Percentiles rank a stretch among this genome's conserved stretches.
phyloP scores from a whole-genome alignment of 2,329 filamentous ascomycete species.

The Keithomyces neogunnii region DNA sequence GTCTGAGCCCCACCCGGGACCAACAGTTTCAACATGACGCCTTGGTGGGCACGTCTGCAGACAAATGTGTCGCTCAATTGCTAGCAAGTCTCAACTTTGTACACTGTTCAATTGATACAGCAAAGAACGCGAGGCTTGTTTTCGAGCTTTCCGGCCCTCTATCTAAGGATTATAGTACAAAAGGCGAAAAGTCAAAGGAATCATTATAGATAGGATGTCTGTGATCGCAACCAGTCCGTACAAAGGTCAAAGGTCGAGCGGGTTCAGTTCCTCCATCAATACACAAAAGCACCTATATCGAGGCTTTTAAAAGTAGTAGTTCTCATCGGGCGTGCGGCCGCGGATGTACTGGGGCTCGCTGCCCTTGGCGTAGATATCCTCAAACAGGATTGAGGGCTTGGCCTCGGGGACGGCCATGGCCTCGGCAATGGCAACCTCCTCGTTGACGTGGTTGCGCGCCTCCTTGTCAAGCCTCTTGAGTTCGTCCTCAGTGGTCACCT shows the following conservation, averaged over 20 bases:
- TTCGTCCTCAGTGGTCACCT: slow-evolving; percentile 83
- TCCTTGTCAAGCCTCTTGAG: slow-evolving; percentile 96
- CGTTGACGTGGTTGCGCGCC: slow-evolving; percentile 75
- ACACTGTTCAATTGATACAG: not conserved
- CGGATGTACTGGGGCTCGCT: slow-evolving; percentile 83
- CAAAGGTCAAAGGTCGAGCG: not conserved
- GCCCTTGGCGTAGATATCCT: slow-evolving; percentile 91
- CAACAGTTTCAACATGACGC: too few relatives aligned
- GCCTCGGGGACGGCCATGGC: slow-evolving; percentile 74
- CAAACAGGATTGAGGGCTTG: slow-evolving; percentile 76
- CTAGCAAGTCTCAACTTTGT: too few relatives aligned
- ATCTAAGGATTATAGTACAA: slow-evolving; percentile 16
- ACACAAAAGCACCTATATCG: not conserved
- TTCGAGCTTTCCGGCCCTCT: slow-evolving; percentile 13
- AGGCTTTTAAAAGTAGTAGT: slow-evolving; percentile 66
- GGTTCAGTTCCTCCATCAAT: not conserved
- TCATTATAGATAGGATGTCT: slow-evolving; percentile 21
- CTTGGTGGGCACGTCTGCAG: too few relatives aligned
- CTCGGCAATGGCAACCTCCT: slow-evolving; percentile 86
- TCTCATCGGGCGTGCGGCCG: slow-evolving; percentile 84
- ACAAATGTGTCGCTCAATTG: too few relatives aligned
- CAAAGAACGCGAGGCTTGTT: slow-evolving; percentile 12
- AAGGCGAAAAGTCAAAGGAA: slow-evolving; percentile 18
- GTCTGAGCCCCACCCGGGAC: too few relatives aligned
- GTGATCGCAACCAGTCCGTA: not conserved